Conservation (phyloP, 768 basidiomycete species). For the Tricholoma matsutake region DNA sequence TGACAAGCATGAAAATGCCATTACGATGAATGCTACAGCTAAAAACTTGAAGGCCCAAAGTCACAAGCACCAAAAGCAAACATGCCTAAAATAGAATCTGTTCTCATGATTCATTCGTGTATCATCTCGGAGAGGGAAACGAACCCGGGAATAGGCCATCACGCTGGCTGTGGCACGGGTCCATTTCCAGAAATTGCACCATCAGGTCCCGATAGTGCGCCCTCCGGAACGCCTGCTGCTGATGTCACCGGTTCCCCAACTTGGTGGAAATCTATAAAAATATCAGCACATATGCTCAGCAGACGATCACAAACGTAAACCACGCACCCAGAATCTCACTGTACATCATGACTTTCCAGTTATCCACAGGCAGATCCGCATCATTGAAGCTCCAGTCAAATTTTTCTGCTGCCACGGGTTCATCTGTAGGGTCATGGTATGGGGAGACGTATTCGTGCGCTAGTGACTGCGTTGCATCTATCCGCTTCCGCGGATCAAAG, state of each 20-base stretch:
- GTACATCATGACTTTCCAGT: conserved; percentile 99
- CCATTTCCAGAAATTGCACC: neutral
- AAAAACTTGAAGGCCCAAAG: neutral
- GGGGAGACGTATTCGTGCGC: conserved; percentile 92
- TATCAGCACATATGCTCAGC: neutral
- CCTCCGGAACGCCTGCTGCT: conserved; percentile 54
- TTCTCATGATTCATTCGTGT: neutral
- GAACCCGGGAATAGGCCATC: neutral
- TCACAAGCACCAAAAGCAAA: neutral
- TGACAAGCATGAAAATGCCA: neutral
- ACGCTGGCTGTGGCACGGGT: neutral
- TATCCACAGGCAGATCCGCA: conserved; percentile 96
- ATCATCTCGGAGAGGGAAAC: neutral
- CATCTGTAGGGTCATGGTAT: conserved; percentile 98
- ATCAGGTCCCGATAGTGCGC: conserved; percentile 69
- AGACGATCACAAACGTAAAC: neutral
- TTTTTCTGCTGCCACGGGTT: conserved; percentile 88
- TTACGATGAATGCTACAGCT: neutral
- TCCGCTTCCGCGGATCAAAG: conserved; percentile 96
- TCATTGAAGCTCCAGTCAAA: conserved; percentile 99
- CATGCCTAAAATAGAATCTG: neutral
- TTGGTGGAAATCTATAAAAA: conserved; percentile 70
- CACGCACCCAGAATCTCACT: conserved; percentile 89
- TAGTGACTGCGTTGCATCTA: conserved; percentile 89
- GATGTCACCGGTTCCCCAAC: conserved; percentile 52